Evolutionary conservation across 2,329 filamentous ascomycete genomes (phyloP).

Genomic region (Pestalotiopsis fici): DNA sequence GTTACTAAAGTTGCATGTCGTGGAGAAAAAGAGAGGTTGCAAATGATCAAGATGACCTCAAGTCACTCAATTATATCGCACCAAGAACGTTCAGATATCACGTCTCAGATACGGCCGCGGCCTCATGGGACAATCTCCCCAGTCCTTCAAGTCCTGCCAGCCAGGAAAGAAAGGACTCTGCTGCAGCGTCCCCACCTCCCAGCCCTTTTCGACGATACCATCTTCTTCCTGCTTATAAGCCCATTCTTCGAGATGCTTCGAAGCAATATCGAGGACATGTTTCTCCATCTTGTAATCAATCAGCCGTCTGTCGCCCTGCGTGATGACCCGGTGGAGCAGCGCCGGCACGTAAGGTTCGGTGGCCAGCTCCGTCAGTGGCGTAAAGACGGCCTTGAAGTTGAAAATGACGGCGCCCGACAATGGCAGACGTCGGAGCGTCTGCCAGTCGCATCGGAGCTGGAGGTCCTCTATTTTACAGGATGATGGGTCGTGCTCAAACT

Average conservation of each 20-base stretch:
- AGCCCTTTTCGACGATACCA: conserved; percentile 7
- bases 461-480: conserved; percentile 59
- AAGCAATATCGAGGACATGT: conserved; percentile 9
- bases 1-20: no score
- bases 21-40: no score
- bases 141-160: conserved; percentile 11
- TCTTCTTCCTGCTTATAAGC: conserved; percentile 11
- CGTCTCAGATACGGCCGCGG: no score
- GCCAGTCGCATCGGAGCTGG: conserved; percentile 81
- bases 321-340: conserved; percentile 7
- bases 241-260: conserved; percentile 4
- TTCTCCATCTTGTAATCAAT: conserved; percentile 15
- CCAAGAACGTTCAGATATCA: no score
- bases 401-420: conserved; percentile 77
- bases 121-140: conserved; percentile 7
- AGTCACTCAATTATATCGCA: no score
- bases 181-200: conserved; percentile 12
- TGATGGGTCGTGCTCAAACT: conserved; percentile 14
- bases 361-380: conserved; percentile 67
- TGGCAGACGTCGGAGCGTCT: conserved; percentile 78
- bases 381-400: conserved; percentile 88
- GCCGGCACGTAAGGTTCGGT: conserved; percentile 72
- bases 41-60: no score
- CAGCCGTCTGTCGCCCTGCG: not conserved
- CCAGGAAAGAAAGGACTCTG: conserved; percentile 12